Percentiles rank a stretch among this genome's conserved stretches.
These are phyloP conservation scores for Sanguinoderma infundibulare DNA, from an alignment of 1,284 basidiomycete genomes.

Conservation along the genomic window DNA sequence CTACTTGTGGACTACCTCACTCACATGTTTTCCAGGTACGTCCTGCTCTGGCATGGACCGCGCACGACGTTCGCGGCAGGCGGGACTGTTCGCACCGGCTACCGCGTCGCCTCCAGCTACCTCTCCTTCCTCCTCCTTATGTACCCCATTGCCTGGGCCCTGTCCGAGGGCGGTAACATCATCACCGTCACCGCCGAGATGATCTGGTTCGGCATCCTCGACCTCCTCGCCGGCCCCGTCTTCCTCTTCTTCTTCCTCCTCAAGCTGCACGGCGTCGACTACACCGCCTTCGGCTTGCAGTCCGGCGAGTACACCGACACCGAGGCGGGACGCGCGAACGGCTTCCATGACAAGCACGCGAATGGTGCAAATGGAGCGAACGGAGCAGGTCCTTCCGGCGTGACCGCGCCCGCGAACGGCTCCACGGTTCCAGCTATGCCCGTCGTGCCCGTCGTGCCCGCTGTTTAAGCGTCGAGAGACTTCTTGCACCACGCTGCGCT, in stretches of 20 bases:
- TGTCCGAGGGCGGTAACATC: slow-evolving; percentile 51
- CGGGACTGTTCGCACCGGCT: slow-evolving; percentile 43
- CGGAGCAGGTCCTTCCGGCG: no score
- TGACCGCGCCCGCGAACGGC: no score
- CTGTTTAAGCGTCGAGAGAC: no score
- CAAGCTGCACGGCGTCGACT: slow-evolving; percentile 34
- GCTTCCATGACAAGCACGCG: not conserved
- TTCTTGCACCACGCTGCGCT: no score
- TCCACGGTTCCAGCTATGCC: no score
- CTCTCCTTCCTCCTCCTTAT: slow-evolving; percentile 56
- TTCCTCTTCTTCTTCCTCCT: slow-evolving; percentile 44
- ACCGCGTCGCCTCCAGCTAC: slow-evolving; percentile 44
- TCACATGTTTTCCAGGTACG: slow-evolving; percentile 28
- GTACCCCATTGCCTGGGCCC: slow-evolving; percentile 54
- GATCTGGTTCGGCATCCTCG: slow-evolving; percentile 66
- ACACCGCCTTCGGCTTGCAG: slow-evolving; percentile 31
- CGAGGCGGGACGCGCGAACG: not conserved
- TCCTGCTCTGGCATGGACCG: slow-evolving; percentile 35
- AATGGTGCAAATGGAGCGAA: not conserved
- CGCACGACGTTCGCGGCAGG: slow-evolving; percentile 42
- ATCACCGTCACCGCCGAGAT: slow-evolving; percentile 50
- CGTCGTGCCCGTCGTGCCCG: no score
- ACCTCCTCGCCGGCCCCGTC: slow-evolving; percentile 58
- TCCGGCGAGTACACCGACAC: slow-evolving; percentile 34
- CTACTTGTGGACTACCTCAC: not conserved